Conservation (phyloP, 1,284 basidiomycete species). For the Sparassis latifolia region DNA sequence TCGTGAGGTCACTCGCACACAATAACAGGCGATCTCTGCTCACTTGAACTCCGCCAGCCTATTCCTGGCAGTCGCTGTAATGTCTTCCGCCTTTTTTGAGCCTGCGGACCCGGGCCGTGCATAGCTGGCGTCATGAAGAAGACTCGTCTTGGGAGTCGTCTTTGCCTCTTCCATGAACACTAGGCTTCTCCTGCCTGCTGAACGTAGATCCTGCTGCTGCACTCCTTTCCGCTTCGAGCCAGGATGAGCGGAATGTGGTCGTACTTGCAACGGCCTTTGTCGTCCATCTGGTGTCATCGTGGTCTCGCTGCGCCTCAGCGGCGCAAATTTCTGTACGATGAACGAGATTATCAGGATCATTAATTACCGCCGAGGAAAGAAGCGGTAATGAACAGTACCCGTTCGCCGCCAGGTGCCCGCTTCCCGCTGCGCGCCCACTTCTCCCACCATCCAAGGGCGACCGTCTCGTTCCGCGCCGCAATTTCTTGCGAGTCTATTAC, state of each 20-base stretch:
- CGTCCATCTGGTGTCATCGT: constrained; percentile 39
- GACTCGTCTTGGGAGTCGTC: constrained; percentile 11
- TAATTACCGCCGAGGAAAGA: constrained; percentile 6
- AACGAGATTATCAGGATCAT: background rate
- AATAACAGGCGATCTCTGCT: constrained; percentile 10
- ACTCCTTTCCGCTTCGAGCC: constrained; percentile 14
- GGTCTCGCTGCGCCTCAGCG: constrained; percentile 38
- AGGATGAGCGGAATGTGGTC: constrained; percentile 15
- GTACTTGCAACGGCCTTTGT: constrained; percentile 19
- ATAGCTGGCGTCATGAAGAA: constrained; percentile 6
- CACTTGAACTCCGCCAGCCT: constrained; percentile 27
- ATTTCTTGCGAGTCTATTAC: constrained; percentile 10
- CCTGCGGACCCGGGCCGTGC: constrained; percentile 16
- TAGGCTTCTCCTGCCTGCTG: constrained; percentile 18
- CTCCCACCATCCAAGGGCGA: constrained; percentile 56
- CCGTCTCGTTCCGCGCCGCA: constrained; percentile 32
- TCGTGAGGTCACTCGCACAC: constrained; percentile 12
- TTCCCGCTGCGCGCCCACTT: constrained; percentile 36
- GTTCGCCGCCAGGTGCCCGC: constrained; percentile 11
- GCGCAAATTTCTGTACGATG: constrained; percentile 21
- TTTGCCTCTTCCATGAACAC: constrained; percentile 16
- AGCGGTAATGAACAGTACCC: constrained; percentile 19
- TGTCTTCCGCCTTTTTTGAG: constrained; percentile 11
- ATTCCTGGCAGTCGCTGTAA: constrained; percentile 13
- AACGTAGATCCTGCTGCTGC: constrained; percentile 19